Evolutionary conservation across 2,329 filamentous ascomycete species (phyloP).

Genomic region (Mycosphaerella arachidis): DNA sequence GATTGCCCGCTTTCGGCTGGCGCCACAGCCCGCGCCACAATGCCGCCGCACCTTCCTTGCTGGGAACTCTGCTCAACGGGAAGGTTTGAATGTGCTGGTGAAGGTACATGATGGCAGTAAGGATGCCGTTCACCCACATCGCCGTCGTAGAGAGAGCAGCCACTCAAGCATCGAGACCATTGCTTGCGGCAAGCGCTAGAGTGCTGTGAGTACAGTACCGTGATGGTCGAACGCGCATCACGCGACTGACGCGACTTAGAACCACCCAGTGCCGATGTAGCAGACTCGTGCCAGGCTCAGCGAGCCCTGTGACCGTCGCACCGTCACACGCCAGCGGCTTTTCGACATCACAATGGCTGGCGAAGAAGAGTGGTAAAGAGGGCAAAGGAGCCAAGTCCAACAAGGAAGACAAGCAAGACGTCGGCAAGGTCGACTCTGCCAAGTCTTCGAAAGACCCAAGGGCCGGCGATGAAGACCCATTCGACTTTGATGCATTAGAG

Average conservation of each 20-base stretch:
- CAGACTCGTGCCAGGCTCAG: neutral
- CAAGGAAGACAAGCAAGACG: slow-evolving; percentile 30
- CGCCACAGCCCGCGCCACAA: neutral
- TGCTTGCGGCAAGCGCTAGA: neutral
- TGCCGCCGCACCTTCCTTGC: neutral
- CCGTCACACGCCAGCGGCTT: slow-evolving; percentile 32
- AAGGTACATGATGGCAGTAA: neutral
- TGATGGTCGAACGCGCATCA: neutral
- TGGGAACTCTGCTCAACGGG: neutral
- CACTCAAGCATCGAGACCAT: neutral
- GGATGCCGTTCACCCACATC: neutral
- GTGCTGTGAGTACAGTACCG: neutral
- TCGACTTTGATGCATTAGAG: slow-evolving; percentile 57
- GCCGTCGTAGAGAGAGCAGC: neutral
- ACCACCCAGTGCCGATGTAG: neutral
- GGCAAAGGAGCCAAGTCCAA: slow-evolving; percentile 1
- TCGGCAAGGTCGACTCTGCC: slow-evolving; percentile 14
- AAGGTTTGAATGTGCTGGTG: neutral
- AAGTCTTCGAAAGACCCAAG: slow-evolving; percentile 29
- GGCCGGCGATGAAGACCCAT: slow-evolving; percentile 48
- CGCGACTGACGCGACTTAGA: neutral
- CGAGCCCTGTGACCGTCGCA: neutral
- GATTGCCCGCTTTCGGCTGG: slow-evolving; percentile 1
- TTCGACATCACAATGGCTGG: slow-evolving; percentile 38
- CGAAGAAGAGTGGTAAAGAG: slow-evolving; percentile 53